phyloP scores from a whole-genome alignment of 768 basidiomycete genomes.

The Suillus decipiens region DNA sequence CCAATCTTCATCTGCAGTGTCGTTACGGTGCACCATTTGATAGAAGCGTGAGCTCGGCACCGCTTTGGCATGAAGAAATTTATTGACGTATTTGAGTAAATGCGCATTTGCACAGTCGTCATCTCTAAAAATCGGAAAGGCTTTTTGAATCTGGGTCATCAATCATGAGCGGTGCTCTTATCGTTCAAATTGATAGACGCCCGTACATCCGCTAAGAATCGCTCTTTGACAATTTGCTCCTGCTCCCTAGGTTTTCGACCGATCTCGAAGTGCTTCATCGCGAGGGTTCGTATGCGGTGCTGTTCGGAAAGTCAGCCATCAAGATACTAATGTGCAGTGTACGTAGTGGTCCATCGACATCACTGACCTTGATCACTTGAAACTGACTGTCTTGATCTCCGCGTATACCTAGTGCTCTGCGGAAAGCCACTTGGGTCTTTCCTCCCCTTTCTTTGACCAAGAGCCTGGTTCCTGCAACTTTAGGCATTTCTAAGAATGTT shows the following conservation, averaged over 20 bases:
- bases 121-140: neutral
- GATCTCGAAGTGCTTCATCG: slow-evolving; percentile 7
- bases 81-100: neutral
- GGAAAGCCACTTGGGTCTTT: neutral
- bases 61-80: neutral
- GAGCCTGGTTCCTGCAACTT: neutral
- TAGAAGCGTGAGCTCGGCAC: neutral
- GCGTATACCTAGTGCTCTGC: neutral
- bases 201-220: slow-evolving; percentile 6
- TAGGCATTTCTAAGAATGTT: slow-evolving; percentile 1
- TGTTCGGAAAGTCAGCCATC: neutral
- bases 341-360: neutral
- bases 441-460: slow-evolving; percentile 5
- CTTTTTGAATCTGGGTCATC: neutral
- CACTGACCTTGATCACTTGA: slow-evolving; percentile 6
- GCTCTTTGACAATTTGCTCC: neutral
- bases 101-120: neutral
- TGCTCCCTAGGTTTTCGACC: slow-evolving; percentile 5
- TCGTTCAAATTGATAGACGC: neutral
- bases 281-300: slow-evolving; percentile 6
- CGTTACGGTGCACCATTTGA: neutral
- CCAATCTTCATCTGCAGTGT: no score
- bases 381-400: neutral
- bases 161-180: neutral
- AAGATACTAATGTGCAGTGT: neutral